These are phyloP conservation scores for Tricholoma sp. DNA, from an alignment of 768 basidiomycete species.

Conservation along the genomic window DNA sequence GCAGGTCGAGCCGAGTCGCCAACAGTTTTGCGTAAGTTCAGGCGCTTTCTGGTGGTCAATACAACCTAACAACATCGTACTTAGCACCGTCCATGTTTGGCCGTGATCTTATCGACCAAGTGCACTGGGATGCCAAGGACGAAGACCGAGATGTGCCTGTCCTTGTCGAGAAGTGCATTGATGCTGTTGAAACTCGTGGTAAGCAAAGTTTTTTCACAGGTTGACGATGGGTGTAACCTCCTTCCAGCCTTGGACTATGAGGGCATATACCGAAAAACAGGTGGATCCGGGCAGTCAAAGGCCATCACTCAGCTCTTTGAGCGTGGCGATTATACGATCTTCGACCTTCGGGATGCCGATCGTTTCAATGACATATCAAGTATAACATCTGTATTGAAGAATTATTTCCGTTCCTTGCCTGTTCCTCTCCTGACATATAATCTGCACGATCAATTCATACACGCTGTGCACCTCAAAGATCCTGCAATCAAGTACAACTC, in stretches of 20 bases:
- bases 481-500: slow-evolving; percentile 49
- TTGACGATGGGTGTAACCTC: neutral
- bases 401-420: slow-evolving; percentile 91
- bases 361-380: slow-evolving; percentile 97
- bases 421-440: slow-evolving; percentile 87
- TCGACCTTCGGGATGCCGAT: slow-evolving; percentile 83
- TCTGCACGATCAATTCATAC: slow-evolving; percentile 86
- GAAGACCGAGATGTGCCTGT: slow-evolving; percentile 69
- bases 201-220: slow-evolving; percentile 18
- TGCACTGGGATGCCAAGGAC: slow-evolving; percentile 56
- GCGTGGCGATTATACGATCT: slow-evolving; percentile 81
- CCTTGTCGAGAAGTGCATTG: slow-evolving; percentile 94
- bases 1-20: slow-evolving; percentile 27
- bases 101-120: slow-evolving; percentile 81
- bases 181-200: slow-evolving; percentile 88
- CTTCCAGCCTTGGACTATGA: slow-evolving; percentile 84
- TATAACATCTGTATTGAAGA: slow-evolving; percentile 94
- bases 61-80: slow-evolving; percentile 9
- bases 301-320: slow-evolving; percentile 93
- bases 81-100: slow-evolving; percentile 91
- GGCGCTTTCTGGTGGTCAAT: slow-evolving; percentile 7
- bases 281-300: slow-evolving; percentile 89
- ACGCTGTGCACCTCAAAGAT: slow-evolving; percentile 69
- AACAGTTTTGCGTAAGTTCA: slow-evolving; percentile 33
- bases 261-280: slow-evolving; percentile 97